Evolutionary conservation across 208 protist species (phyloP).

Genomic region (Tritrichomonas musculus): DNA sequence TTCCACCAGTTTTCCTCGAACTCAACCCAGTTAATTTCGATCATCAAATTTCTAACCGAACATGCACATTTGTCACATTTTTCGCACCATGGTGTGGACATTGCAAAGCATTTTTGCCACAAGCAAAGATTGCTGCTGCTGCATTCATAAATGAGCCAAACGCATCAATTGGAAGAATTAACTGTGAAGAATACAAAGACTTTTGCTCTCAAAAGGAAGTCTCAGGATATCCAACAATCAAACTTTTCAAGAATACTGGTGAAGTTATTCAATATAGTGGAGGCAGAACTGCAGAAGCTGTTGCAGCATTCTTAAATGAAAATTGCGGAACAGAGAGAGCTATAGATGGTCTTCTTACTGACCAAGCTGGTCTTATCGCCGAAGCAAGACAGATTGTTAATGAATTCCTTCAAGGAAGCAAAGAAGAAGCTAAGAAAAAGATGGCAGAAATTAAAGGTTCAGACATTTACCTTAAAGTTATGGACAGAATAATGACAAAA

Average conservation of each 20-base stretch:
- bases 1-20: neutral
- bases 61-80: neutral
- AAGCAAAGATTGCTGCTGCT: neutral
- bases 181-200: neutral
- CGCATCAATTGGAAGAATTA: neutral
- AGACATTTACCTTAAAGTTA: neutral
- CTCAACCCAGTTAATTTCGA: neutral
- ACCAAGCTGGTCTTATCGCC: neutral
- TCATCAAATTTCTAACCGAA: too few species aligned
- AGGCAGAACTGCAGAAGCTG: neutral
- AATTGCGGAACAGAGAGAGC: conserved; percentile 18
- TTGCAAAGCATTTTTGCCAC: neutral
- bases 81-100: conserved; percentile 18
- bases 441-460: neutral
- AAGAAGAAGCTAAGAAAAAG: neutral
- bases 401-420: neutral
- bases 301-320: neutral
- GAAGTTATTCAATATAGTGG: neutral
- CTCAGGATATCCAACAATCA: neutral
- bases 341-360: neutral
- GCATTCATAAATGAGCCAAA: neutral
- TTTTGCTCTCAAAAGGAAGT: neutral
- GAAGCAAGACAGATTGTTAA: neutral
- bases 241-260: neutral
- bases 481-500: neutral